Base-by-base conservation (phyloP, 2,329 filamentous ascomycete species). In the Colletotrichum eleusines region DNA sequence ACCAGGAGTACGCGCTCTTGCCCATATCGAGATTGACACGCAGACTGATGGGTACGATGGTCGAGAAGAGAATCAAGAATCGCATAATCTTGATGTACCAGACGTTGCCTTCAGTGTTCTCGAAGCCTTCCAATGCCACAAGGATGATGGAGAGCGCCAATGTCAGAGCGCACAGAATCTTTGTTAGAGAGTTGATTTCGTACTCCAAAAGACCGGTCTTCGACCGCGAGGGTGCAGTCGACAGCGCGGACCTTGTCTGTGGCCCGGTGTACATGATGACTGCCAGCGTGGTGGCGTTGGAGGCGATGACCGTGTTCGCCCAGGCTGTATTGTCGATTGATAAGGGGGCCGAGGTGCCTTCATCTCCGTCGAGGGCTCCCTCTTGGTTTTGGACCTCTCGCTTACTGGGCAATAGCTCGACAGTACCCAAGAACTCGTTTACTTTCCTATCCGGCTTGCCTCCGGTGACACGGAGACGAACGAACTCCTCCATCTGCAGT, bases 51-150 rank as follows among this genome's bases (percentile, higher is more conserved):
- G 96, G 96, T 33, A 99, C 97, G 77, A 99, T 99, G 0, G 95
- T 98, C n/a, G 95, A 98, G 84, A 99, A 99, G 1, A 99, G 86
- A 72, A 99, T 97, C 73, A 99, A 84, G 79, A 98, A 99, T n/a
- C 95, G 91, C 90, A 97, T 96, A 76, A 98, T 97, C 74, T 97
- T 95, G 74, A 98, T 90, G 80, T 98, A 99, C 96, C 96, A 99
- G 31, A 88, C 83, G 64, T 89, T 88, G 26, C 87, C 89, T 64
- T 90, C 85, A 1, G 89, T 89, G 74, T 85, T 88, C 57, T 91
- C 86, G 73, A 97, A 96, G 0, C 94, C 92, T 80, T 98, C 91
- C 2, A 98, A 82, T 0, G 94, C 94, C 6, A 99, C 96, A 11
- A 99, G 88, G 51, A 97, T 87, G 73, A 98, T 87, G 0, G 95